Evolutionary conservation across 768 basidiomycete genomes (phyloP).

Genomic region (Asterophora lycoperdoides): DNA sequence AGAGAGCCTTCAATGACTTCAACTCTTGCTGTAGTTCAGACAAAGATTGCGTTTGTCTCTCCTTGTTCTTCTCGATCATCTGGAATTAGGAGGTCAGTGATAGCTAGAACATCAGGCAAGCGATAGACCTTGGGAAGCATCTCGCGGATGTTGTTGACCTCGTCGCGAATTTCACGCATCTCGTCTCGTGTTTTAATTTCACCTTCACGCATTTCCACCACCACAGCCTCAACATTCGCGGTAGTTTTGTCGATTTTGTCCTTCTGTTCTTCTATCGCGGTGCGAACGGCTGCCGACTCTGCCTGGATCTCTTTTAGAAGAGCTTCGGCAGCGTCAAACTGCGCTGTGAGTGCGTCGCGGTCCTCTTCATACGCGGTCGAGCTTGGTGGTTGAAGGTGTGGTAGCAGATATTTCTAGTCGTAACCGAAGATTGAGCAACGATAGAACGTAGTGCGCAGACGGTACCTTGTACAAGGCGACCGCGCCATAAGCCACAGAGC

Average conservation of each 20-base stretch:
- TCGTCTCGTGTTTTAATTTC: constrained; percentile 81
- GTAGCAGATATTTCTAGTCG: constrained; percentile 82
- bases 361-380: constrained; percentile 88
- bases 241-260: constrained; percentile 68
- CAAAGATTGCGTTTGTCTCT: constrained; percentile 77
- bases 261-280: constrained; percentile 73
- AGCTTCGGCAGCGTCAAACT: constrained; percentile 86
- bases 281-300: constrained; percentile 68
- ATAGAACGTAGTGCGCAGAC: neutral
- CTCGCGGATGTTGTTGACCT: constrained; percentile 85
- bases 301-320: constrained; percentile 76
- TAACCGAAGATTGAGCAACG: constrained; percentile 6
- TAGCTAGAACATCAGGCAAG: constrained; percentile 2
- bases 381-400: constrained; percentile 86
- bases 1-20: constrained; percentile 87
- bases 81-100: constrained; percentile 26
- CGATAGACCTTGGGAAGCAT: constrained; percentile 86
- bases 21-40: constrained; percentile 89
- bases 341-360: constrained; percentile 75
- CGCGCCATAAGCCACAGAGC: constrained; percentile 77
- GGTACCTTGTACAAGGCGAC: constrained; percentile 73
- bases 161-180: constrained; percentile 88
- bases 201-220: constrained; percentile 71
- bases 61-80: constrained; percentile 95
- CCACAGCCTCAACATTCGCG: constrained; percentile 64